Evolutionary conservation across 768 basidiomycete species (phyloP), one percentile per base, ranked within the genome.

Genomic region (Cystobasidium ongulense): DNA sequence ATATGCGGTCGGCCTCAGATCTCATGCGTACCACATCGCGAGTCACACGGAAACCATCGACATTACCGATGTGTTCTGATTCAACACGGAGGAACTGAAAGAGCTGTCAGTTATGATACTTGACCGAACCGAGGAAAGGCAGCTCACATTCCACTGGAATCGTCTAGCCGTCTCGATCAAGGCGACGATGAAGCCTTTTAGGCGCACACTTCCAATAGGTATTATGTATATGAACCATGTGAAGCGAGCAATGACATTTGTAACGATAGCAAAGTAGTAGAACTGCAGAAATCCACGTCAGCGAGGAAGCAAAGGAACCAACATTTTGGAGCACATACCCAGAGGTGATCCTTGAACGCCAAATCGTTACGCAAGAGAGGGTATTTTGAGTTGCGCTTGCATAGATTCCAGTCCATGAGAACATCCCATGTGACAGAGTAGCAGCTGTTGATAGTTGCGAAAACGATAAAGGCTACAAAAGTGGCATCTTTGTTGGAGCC

Each of bases 111-210:
- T 8, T 10, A 11, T 10, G 10, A 46, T 39, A 53, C 35, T 41
- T 11, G 18, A 63, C 41, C 25, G 23, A 52, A 18, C 54, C 46
- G 21, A 41, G 36, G 11, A 1, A 68, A 50, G 53, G 74, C 78
- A 74, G 92, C 90, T 89, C 79, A 94, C 89, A 81, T 95, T 96
- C 95, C 95, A 98, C 76, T 89, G 89, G 81, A 87, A 87, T 66
- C 95, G 85, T 52, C 95, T 83, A 5, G 91, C 77, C 80, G 92
- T 86, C 79, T 98, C 95, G 46, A 91, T 77, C 63, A 88, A 76
- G 1, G 84, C 91, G 15, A 82, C 85, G 54, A 91, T 83, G 82
- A 91, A 92, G 0, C 86, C 82, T 29, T 88, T 85, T 31, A 89
- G 54, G 74, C 85, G 83, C 0, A 76, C 63, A 1, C 78, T 72